Evolutionary conservation across 768 basidiomycete genomes (phyloP).

Genomic region (Roridomyces roridus): DNA sequence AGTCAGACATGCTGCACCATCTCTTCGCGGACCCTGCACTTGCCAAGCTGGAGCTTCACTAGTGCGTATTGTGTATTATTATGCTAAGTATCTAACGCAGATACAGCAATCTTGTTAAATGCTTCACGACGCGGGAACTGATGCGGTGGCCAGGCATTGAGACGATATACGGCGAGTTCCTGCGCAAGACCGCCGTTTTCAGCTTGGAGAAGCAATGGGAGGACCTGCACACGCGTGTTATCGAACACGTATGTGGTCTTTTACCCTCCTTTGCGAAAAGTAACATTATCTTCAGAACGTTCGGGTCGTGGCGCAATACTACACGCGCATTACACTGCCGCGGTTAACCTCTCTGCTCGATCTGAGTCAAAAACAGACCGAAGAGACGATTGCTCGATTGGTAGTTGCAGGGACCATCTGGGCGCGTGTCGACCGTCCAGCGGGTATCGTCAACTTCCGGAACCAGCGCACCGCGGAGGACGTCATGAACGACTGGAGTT

Average conservation of each 20-base stretch:
- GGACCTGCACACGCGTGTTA: slow-evolving; percentile 92
- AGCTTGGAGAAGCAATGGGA: slow-evolving; percentile 84
- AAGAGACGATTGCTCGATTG: slow-evolving; percentile 86
- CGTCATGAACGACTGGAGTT: slow-evolving; percentile 98
- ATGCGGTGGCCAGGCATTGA: slow-evolving; percentile 98
- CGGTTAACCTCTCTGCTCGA: slow-evolving; percentile 89
- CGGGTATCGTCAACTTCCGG: slow-evolving; percentile 88
- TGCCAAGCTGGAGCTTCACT: slow-evolving; percentile 81
- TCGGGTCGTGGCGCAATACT: slow-evolving; percentile 93
- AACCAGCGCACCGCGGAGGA: slow-evolving; percentile 86
- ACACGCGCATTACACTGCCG: slow-evolving; percentile 87
- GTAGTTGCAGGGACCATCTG: slow-evolving; percentile 93
- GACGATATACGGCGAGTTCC: slow-evolving; percentile 81
- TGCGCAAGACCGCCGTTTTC: slow-evolving; percentile 85
- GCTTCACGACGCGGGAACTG: slow-evolving; percentile 89
- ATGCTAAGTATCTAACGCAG: slow-evolving; percentile 20
- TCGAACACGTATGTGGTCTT: slow-evolving; percentile 89
- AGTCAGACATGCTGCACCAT: slow-evolving; percentile 95
- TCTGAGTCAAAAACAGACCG: slow-evolving; percentile 80
- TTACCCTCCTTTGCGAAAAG: not conserved
- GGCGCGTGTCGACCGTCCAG: slow-evolving; percentile 92
- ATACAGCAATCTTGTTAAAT: slow-evolving; percentile 87
- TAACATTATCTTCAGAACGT: slow-evolving; percentile 71
- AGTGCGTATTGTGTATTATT: slow-evolving; percentile 53
- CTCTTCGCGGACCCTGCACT: slow-evolving; percentile 81